Evolutionary conservation across 2,329 filamentous ascomycete species (phyloP).

Genomic region (Ambrosiella cleistominuta): DNA sequence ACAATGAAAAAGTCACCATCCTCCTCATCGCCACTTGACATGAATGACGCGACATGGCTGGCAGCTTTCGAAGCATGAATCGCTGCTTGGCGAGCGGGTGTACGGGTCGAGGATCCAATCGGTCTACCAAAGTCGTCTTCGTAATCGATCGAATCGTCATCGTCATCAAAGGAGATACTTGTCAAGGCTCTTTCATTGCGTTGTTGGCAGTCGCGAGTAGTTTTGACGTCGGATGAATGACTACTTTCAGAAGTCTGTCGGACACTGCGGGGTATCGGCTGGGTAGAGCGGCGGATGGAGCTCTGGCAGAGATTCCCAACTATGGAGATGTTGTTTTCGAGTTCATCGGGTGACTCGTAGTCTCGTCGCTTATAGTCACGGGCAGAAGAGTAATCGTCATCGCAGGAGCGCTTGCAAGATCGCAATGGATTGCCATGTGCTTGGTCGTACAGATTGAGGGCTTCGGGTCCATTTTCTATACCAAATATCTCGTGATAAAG

Average conservation of each 20-base stretch:
- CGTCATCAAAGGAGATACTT: neutral
- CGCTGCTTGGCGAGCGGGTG: neutral
- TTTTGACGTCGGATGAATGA: neutral
- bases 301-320: neutral
- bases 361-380: neutral
- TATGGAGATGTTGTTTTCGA: neutral
- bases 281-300: neutral
- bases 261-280: neutral
- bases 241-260: neutral
- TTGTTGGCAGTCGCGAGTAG: neutral
- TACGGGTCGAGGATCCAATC: neutral
- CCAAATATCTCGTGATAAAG: conserved; percentile 16
- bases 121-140: neutral
- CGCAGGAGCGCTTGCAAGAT: neutral
- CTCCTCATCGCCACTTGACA: conserved; percentile 18
- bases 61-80: neutral
- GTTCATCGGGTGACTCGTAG: neutral
- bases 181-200: neutral
- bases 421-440: neutral
- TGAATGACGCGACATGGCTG: conserved; percentile 3
- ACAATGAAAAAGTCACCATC: conserved; percentile 22
- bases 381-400: neutral
- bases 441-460: conserved; percentile 16
- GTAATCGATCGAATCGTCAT: neutral
- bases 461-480: conserved; percentile 20